phyloP scores from a whole-genome alignment of 1,284 basidiomycete species.

The Cutaneotrichosporon arboriforme region DNA sequence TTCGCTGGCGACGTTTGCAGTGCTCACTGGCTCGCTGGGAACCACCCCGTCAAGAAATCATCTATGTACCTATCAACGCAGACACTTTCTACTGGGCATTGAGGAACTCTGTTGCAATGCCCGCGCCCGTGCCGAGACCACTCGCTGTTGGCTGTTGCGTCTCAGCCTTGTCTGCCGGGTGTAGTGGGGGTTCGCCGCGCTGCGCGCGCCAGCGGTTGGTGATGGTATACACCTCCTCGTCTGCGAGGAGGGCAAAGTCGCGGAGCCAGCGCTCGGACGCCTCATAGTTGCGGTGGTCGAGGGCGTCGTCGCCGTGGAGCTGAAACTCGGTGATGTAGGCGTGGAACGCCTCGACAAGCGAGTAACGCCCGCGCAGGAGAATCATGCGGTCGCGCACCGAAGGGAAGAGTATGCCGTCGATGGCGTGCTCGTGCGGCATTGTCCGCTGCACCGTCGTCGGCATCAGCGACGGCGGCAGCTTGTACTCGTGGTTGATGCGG shows the following conservation, averaged over 20 bases:
- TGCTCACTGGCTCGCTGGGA: too few species aligned
- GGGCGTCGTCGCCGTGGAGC: slow-evolving; percentile 80
- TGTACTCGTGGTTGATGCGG: slow-evolving; percentile 60
- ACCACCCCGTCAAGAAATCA: too few species aligned
- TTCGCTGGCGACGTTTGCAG: too few species aligned
- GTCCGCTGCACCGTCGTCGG: slow-evolving; percentile 80
- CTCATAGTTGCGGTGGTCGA: slow-evolving; percentile 84
- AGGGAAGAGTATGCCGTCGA: slow-evolving; percentile 79
- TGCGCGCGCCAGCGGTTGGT: slow-evolving; percentile 40
- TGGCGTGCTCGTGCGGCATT: slow-evolving; percentile 82
- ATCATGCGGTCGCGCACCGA: slow-evolving; percentile 85
- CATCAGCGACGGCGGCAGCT: slow-evolving; percentile 75
- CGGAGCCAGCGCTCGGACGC: slow-evolving; percentile 72
- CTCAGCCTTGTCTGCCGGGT: slow-evolving; percentile 3
- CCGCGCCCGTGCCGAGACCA: slow-evolving; percentile 7
- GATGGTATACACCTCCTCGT: slow-evolving; percentile 41
- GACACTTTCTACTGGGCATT: background rate
- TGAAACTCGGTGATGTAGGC: slow-evolving; percentile 55
- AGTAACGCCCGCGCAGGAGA: slow-evolving; percentile 58
- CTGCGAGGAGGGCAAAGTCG: slow-evolving; percentile 55
- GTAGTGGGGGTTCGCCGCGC: slow-evolving; percentile 27
- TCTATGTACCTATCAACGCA: too few species aligned
- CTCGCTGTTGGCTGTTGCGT: background rate
- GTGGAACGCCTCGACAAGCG: slow-evolving; percentile 35
- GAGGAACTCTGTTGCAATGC: slow-evolving; percentile 8